These are phyloP conservation scores for Blumeriella jaapii DNA, from an alignment of 2,329 filamentous ascomycete genomes.

Conservation along the genomic window DNA sequence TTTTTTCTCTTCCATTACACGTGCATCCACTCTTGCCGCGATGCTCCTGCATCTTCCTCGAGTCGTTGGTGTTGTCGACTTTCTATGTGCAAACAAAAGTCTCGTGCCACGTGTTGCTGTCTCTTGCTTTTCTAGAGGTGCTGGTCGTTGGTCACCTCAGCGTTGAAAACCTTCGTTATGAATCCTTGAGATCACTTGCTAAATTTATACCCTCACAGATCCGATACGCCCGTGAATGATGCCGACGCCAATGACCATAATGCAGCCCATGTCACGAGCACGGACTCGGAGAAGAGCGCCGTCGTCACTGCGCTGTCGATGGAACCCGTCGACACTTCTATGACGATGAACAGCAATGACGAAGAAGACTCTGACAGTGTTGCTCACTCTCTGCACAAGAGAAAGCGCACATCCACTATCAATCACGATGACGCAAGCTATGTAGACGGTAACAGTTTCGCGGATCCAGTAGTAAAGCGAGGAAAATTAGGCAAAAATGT, in stretches of 20 bases:
- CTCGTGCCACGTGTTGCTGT: constrained; percentile 17
- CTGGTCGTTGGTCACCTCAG: constrained; percentile 13
- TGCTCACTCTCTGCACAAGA: constrained; percentile 35
- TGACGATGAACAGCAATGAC: constrained; percentile 15
- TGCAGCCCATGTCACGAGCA: constrained; percentile 7
- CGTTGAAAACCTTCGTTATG: too few relatives aligned
- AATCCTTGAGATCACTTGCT: constrained; percentile 14
- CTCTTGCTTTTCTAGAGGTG: constrained; percentile 12
- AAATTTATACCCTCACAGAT: constrained; percentile 11
- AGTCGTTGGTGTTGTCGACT: constrained; percentile 4
- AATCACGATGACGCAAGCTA: constrained; percentile 38
- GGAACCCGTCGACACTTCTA: constrained; percentile 13
- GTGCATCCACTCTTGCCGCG: constrained; percentile 1
- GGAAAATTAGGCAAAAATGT: constrained; percentile 14
- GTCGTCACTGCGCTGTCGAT: constrained; percentile 15
- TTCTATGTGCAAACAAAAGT: constrained; percentile 4
- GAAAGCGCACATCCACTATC: constrained; percentile 42
- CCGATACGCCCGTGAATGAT: constrained; percentile 14
- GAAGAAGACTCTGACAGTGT: constrained; percentile 29
- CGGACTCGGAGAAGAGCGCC: constrained; percentile 18
- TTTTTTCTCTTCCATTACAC: constrained; percentile 8
- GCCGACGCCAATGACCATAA: constrained; percentile 2
- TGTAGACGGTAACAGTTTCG: constrained; percentile 10
- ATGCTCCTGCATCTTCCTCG: constrained; percentile 5
- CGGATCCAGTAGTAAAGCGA: constrained; percentile 18